These are phyloP conservation scores for Metschnikowia borealis DNA, from an alignment of 805 yeast species.

Conservation along the genomic window DNA sequence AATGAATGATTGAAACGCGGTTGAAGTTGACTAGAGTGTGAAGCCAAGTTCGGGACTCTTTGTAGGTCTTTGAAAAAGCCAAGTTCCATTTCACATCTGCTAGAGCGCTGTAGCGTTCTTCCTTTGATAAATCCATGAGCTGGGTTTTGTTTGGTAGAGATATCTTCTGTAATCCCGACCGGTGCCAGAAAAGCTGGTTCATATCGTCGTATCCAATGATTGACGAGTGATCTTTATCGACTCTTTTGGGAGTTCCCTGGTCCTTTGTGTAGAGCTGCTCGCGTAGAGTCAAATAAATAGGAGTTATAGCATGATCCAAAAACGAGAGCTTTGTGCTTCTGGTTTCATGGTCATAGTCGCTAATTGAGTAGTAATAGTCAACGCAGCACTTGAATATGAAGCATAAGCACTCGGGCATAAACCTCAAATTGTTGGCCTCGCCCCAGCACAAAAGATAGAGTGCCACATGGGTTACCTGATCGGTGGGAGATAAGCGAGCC, in stretches of 20 bases:
- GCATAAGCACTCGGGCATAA: slow-evolving; percentile 86
- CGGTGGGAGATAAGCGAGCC: slow-evolving; percentile 47
- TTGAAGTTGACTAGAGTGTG: slow-evolving; percentile 92
- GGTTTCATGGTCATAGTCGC: slow-evolving; percentile 25
- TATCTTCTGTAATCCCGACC: slow-evolving; percentile 61
- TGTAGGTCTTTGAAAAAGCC: slow-evolving; percentile 86
- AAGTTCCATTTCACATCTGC: slow-evolving; percentile 60
- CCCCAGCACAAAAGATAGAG: slow-evolving; percentile 82
- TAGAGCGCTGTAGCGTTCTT: slow-evolving; percentile 53
- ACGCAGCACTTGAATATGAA: slow-evolving; percentile 80
- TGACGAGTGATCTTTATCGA: slow-evolving; percentile 61
- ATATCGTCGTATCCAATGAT: slow-evolving; percentile 87
- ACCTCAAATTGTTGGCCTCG: slow-evolving; percentile 80
- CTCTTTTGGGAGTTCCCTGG: slow-evolving; percentile 42
- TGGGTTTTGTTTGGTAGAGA: slow-evolving; percentile 39
- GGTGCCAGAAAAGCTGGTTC: slow-evolving; percentile 84
- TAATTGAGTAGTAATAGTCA: slow-evolving; percentile 55
- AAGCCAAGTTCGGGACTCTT: slow-evolving; percentile 96
- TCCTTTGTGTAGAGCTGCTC: slow-evolving; percentile 48
- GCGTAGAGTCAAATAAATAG: slow-evolving; percentile 60
- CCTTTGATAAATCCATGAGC: slow-evolving; percentile 51
- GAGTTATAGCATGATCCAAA: slow-evolving; percentile 69
- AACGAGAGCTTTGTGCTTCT: slow-evolving; percentile 27
- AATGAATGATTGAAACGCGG: slow-evolving; percentile 64
- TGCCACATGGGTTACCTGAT: slow-evolving; percentile 59